Percentiles rank a stretch among this genome's conserved stretches.
Conservation (phyloP, 2,329 filamentous ascomycete genomes). For the Exophiala sp. region DNA sequence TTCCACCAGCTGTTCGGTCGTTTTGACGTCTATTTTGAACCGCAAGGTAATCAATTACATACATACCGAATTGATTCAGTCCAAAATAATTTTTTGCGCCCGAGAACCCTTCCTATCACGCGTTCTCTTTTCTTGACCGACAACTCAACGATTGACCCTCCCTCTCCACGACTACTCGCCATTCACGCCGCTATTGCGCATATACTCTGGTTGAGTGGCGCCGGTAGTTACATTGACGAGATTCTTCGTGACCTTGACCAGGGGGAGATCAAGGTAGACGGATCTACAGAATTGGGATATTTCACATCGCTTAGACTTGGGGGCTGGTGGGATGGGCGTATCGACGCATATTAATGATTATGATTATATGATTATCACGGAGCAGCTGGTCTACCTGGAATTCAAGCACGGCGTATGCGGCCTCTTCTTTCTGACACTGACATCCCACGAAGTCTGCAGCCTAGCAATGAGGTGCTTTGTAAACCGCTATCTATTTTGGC, state of each 20-base stretch:
- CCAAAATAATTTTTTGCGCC: slow-evolving; percentile 9
- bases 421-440: too few relatives aligned
- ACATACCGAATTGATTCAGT: slow-evolving; percentile 17
- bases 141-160: slow-evolving; percentile 33
- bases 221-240: slow-evolving; percentile 27
- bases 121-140: slow-evolving; percentile 28
- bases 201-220: slow-evolving; percentile 28
- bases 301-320: slow-evolving; percentile 17
- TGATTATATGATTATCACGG: too few relatives aligned
- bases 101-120: slow-evolving; percentile 25
- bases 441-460: too few relatives aligned
- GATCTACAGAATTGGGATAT: slow-evolving; percentile 21
- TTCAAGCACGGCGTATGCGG: too few relatives aligned
- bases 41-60: slow-evolving; percentile 6
- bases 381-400: too few relatives aligned
- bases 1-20: slow-evolving; percentile 33
- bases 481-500: too few relatives aligned
- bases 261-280: slow-evolving; percentile 19
- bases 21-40: slow-evolving; percentile 30
- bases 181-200: slow-evolving; percentile 29
- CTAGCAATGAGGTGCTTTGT: too few relatives aligned
- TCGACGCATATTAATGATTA: slow-evolving; percentile 12
- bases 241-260: slow-evolving; percentile 30
- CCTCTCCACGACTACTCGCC: slow-evolving; percentile 27
- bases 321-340: slow-evolving; percentile 25